Conservation (phyloP, 2,329 filamentous ascomycete genomes). For the Rutstroemia sp. region DNA sequence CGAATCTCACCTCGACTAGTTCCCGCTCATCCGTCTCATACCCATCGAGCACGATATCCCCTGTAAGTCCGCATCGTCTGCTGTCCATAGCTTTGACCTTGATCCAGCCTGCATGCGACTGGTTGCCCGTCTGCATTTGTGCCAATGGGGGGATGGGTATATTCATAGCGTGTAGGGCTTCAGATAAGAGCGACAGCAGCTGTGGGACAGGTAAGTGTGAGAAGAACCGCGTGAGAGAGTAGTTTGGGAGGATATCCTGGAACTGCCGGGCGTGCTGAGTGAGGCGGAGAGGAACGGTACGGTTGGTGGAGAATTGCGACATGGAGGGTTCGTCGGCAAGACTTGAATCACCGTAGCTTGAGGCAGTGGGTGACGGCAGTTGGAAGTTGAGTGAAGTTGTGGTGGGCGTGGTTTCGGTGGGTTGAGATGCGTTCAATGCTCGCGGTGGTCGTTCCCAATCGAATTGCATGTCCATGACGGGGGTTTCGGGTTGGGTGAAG, state of each 20-base stretch:
- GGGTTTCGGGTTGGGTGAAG: constrained; percentile 79
- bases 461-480: constrained; percentile 66
- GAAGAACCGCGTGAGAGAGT: constrained; percentile 87
- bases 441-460: constrained; percentile 74
- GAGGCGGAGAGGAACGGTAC: constrained; percentile 70
- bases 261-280: constrained; percentile 88
- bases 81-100: constrained; percentile 70
- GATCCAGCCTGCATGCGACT: constrained; percentile 54
- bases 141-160: constrained; percentile 55
- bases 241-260: constrained; percentile 81
- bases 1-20: constrained; percentile 78
- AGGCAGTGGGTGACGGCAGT: not conserved
- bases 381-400: constrained; percentile 42
- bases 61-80: constrained; percentile 63
- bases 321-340: constrained; percentile 81
- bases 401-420: constrained; percentile 30
- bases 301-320: constrained; percentile 76
- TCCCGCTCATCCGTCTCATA: constrained; percentile 50
- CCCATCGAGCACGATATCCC: constrained; percentile 67
- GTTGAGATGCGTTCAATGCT: constrained; percentile 35
- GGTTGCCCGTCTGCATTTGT: constrained; percentile 34
- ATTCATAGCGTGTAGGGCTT: constrained; percentile 78
- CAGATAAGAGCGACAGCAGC: constrained; percentile 71
- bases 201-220: constrained; percentile 69
- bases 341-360: constrained; percentile 27